Evolutionary conservation across 2,329 filamentous ascomycete species (phyloP).

Genomic region (Pseudopyrenochaeta lycopersici): DNA sequence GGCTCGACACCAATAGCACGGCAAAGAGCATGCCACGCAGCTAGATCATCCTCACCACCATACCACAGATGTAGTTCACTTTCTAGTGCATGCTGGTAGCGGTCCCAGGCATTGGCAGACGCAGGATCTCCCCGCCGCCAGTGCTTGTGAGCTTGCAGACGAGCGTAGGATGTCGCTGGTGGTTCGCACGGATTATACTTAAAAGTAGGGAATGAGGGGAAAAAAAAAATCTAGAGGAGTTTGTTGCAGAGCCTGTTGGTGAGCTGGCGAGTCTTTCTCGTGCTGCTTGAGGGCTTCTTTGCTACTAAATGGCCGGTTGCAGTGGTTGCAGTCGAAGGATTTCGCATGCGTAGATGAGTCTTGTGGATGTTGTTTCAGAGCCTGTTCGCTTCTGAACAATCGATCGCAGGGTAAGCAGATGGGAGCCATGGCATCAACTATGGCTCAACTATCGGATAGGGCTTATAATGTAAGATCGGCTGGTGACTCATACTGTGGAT

Average conservation of each 20-base stretch:
- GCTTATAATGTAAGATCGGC: too few relatives aligned
- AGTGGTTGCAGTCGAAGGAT: constrained; percentile 2
- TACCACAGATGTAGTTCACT: constrained; percentile 21
- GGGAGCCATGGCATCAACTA: too few relatives aligned
- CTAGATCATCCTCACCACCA: constrained; percentile 17
- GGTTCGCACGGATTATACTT: constrained; percentile 7
- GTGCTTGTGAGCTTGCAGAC: constrained; percentile 24
- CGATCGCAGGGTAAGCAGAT: neutral
- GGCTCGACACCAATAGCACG: constrained; percentile 18
- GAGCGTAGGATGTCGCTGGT: constrained; percentile 34
- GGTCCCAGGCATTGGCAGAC: constrained; percentile 14
- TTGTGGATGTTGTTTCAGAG: neutral
- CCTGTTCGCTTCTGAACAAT: neutral
- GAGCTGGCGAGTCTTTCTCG: constrained; percentile 2
- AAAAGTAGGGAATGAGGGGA: constrained; percentile 11
- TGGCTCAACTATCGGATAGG: too few relatives aligned
- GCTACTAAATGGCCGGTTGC: constrained; percentile 7
- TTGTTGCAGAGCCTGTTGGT: constrained; percentile 6
- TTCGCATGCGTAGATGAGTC: constrained; percentile 6
- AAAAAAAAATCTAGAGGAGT: constrained; percentile 16
- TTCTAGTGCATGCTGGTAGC: constrained; percentile 17
- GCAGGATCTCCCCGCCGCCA: constrained; percentile 7
- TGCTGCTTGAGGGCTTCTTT: constrained; percentile 8
- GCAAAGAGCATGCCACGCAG: constrained; percentile 20
- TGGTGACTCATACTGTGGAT: too few relatives aligned